These are phyloP conservation scores for Gossypium anomalum DNA, from an alignment of 345 rosid genomes.

Conservation along the genomic window DNA sequence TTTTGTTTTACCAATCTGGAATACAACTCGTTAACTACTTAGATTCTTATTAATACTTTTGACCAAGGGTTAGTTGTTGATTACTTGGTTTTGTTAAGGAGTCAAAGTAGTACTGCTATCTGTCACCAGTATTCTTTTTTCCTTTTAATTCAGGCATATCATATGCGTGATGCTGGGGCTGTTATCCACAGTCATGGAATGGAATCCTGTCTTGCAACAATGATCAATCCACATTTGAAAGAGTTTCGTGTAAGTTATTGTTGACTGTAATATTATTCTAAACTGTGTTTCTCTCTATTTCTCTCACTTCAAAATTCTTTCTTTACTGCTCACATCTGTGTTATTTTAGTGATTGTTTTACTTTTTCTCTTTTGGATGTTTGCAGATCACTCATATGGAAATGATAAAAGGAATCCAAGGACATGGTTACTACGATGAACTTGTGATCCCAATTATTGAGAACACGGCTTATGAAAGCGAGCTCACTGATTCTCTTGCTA, in stretches of 20 bases:
- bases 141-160: constrained; percentile 55
- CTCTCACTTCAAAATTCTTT: background rate
- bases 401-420: constrained; percentile 98
- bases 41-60: background rate
- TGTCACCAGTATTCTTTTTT: background rate
- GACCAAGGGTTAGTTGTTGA: background rate
- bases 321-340: background rate
- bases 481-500: constrained; percentile 86
- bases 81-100: background rate
- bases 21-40: background rate
- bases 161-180: constrained; percentile 91
- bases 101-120: background rate
- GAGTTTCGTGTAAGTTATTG: constrained; percentile 68
- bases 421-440: constrained; percentile 93
- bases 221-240: constrained; percentile 78
- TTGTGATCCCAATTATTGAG: constrained; percentile 92
- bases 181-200: constrained; percentile 98
- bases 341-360: background rate
- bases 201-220: constrained; percentile 92
- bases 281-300: background rate
- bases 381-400: constrained; percentile 96
- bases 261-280: constrained; percentile 12
- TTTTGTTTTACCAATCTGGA: background rate
- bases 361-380: constrained; percentile 14
- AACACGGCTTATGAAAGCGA: constrained; percentile 87